Base-by-base conservation (phyloP, 768 basidiomycete species). In the Albatrellus ellisii region DNA sequence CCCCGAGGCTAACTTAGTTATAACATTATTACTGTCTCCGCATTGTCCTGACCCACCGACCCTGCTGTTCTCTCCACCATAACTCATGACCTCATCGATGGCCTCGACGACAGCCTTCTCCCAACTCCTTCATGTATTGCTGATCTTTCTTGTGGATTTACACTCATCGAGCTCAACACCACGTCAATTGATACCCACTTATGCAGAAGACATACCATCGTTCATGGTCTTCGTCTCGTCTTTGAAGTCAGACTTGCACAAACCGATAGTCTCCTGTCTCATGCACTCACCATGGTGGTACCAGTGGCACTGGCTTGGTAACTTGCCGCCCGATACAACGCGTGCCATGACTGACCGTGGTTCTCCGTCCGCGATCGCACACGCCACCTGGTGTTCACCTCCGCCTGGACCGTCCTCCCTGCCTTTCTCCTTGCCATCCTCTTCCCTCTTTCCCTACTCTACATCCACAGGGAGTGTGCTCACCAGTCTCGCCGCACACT, bases 291-390 rank as follows among this genome's bases (percentile, higher is more conserved):
- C 31, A 3, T 41, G 40, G 2, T 0, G 26, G 2, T 46, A 12
- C 3, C n/a, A 83, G 80, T 83, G 52, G 65, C 75, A 17, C 71
- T 84, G 46, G 66, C 85, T 6, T 76, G 81, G 1, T 88, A 78
- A 73, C 66, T 89, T 31, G 68, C 70, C 6, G 62, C 75, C 14
- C 65, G 61, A 35, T 86, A 73, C 65, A 74, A 78, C 58, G 42
- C 56, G 26, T 62, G 68, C 48, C 64, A 73, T 59, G 69, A 79
- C 61, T 70, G 63, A 52, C 62, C 60, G 39, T 68, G 53, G 46
- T 39, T 49, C 9, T 55, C 62, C 26, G 68, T 77, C 48, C 72
- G 72, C 31, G 73, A 78, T 53, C 70, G 78, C 36, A 73, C 79
- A 1, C 68, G 72, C 26, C 84, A 74, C 62, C 62, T 77, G 31